Percentiles rank a stretch among this genome's conserved stretches.
Evolutionary conservation across 805 yeast species (phyloP).

Genomic region (Suhomyces tanzawaensis): DNA sequence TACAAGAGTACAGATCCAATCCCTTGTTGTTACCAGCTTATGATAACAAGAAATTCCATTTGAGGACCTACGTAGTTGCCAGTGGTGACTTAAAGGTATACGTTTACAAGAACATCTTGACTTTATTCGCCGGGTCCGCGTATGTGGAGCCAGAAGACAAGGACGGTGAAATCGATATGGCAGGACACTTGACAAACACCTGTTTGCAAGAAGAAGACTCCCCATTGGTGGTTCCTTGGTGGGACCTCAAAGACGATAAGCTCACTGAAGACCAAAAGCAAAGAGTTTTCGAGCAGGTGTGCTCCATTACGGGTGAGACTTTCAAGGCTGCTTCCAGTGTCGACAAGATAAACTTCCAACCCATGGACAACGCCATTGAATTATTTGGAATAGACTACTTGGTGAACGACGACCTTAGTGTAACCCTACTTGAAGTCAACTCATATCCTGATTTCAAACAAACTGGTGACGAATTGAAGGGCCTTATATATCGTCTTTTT

Average conservation of each 20-base stretch:
- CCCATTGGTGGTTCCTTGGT: conserved; percentile 63
- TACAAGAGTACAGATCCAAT: conserved; percentile 70
- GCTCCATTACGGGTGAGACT: conserved; percentile 61
- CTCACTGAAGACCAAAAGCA: conserved; percentile 28
- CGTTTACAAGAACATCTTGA: conserved; percentile 77
- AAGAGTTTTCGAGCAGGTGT: conserved; percentile 52
- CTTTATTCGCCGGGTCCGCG: conserved; percentile 67
- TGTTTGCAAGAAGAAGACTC: conserved; percentile 68
- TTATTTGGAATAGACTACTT: conserved; percentile 87
- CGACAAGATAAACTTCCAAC: conserved; percentile 82
- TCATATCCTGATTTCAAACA: conserved; percentile 97
- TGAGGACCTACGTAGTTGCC: conserved; percentile 79
- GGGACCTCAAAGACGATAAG: conserved; percentile 47
- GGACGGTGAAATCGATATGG: conserved; percentile 43
- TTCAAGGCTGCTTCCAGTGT: conserved; percentile 79
- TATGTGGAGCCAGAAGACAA: conserved; percentile 34
- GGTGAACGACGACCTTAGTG: conserved; percentile 55
- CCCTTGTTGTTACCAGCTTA: conserved; percentile 68
- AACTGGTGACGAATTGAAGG: conserved; percentile 77
- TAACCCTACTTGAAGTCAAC: conserved; percentile 76
- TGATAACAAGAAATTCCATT: conserved; percentile 77
- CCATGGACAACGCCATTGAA: conserved; percentile 79
- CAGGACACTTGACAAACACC: conserved; percentile 89
- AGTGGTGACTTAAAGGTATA: conserved; percentile 72
- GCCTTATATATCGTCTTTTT: conserved; percentile 63